Evolutionary conservation across 2,329 filamentous ascomycete species (phyloP).

Genomic region (Amylocarpus encephaloides): DNA sequence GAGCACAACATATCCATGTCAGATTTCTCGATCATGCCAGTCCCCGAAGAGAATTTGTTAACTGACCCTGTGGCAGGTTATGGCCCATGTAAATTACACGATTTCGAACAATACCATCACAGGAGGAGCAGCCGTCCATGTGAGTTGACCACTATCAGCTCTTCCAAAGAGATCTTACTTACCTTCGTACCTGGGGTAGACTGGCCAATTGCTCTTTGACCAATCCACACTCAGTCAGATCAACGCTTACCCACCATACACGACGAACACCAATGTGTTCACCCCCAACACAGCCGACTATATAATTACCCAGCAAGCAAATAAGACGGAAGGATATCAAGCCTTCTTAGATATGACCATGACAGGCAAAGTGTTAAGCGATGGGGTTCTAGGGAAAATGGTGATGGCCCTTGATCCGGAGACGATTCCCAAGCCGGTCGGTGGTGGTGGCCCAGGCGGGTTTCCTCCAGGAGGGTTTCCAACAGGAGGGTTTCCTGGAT

Average conservation of each 20-base stretch:
- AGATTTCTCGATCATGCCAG: conserved; percentile 18
- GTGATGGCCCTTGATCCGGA: background rate
- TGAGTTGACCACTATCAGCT: background rate
- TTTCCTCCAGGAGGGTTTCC: background rate
- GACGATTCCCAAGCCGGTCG: background rate
- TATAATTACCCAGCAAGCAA: conserved; percentile 41
- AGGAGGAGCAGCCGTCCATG: background rate
- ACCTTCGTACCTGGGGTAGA: conserved; percentile 36
- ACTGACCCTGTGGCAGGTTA: conserved; percentile 33
- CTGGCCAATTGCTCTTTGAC: conserved; percentile 61
- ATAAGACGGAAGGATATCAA: background rate
- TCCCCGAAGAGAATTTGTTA: conserved; percentile 37
- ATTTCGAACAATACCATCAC: background rate
- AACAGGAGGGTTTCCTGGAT: background rate
- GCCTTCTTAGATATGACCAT: background rate
- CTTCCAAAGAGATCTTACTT: background rate
- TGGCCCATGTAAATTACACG: background rate
- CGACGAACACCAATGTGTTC: conserved; percentile 38
- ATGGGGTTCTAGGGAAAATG: background rate
- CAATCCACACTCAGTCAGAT: conserved; percentile 49
- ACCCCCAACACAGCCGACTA: conserved; percentile 44
- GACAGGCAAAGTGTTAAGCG: background rate
- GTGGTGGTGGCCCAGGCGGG: background rate
- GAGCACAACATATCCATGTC: conserved; percentile 44
- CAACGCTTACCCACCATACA: conserved; percentile 42